A percentile compares a stretch with the other conserved stretches of the same genome.
phyloP scores from a whole-genome alignment of 768 basidiomycete genomes.

The Cystofilobasidium capitatum region DNA sequence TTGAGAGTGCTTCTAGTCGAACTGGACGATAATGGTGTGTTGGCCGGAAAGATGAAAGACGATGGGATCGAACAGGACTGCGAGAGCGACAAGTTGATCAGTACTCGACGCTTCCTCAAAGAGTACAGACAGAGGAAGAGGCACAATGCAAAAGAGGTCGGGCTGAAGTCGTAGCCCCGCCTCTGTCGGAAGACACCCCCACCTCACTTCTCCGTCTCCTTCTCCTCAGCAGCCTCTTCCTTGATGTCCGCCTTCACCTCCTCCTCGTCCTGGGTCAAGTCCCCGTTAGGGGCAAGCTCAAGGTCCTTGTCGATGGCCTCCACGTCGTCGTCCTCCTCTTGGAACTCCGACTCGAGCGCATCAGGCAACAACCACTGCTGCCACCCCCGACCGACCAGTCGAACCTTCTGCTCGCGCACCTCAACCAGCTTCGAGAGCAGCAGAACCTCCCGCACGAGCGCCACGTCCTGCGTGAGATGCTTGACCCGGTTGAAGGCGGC shows the following conservation, averaged over 20 bases:
- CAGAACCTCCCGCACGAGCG: slow-evolving; percentile 62
- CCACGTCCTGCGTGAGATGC: slow-evolving; percentile 49
- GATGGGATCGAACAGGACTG: too few species aligned
- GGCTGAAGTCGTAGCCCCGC: too few species aligned
- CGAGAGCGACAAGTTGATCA: too few species aligned
- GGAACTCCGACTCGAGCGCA: slow-evolving; percentile 45
- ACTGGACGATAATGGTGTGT: too few species aligned
- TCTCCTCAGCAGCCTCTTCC: too few species aligned
- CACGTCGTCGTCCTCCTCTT: slow-evolving; percentile 1
- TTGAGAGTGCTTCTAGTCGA: too few species aligned
- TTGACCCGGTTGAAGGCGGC: slow-evolving; percentile 80
- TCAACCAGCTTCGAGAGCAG: slow-evolving; percentile 58
- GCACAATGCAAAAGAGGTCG: too few species aligned
- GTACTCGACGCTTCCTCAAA: too few species aligned
- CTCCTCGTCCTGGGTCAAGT: slow-evolving; percentile 18
- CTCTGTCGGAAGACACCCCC: too few species aligned
- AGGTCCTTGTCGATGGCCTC: background rate
- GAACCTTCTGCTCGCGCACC: slow-evolving; percentile 51
- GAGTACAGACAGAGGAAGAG: too few species aligned
- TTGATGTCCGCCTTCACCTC: slow-evolving; percentile 25
- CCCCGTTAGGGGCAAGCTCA: background rate
- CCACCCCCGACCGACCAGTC: slow-evolving; percentile 56
- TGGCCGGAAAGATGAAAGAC: too few species aligned
- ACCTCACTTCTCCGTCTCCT: too few species aligned
- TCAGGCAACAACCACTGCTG: slow-evolving; percentile 54